Conservation (phyloP, 2,329 filamentous ascomycete genomes). For the Tolypocladium capitatum region DNA sequence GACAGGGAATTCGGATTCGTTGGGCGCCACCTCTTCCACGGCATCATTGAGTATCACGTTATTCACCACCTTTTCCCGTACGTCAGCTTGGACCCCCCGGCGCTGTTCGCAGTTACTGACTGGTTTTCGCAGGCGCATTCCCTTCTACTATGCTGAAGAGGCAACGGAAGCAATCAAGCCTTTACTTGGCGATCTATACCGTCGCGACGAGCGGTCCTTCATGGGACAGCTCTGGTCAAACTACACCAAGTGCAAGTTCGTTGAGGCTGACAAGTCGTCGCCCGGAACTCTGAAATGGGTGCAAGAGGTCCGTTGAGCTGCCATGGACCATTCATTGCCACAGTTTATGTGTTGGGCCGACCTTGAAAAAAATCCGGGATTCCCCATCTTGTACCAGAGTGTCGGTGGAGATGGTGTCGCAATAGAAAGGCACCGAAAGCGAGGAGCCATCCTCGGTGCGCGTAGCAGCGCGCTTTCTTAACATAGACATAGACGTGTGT, state of each 20-base stretch:
- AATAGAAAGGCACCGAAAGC: not conserved
- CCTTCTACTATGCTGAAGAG: not conserved
- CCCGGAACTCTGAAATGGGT: not conserved
- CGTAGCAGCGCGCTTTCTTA: not conserved
- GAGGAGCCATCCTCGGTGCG: not conserved
- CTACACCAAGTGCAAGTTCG: not conserved
- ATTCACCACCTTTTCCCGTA: conserved; percentile 15
- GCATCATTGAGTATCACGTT: conserved; percentile 52
- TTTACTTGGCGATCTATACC: not conserved
- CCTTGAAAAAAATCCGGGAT: not conserved
- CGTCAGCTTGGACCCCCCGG: not conserved
- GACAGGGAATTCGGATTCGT: conserved; percentile 54
- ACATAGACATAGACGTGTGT: not conserved
- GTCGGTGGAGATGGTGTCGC: not conserved
- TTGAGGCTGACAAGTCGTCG: not conserved
- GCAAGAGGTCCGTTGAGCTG: not conserved
- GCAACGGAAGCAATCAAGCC: not conserved
- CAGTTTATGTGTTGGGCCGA: not conserved
- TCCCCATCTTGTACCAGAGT: too few species aligned
- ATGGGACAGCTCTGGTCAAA: not conserved
- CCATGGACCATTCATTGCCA: not conserved
- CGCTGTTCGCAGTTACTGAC: not conserved
- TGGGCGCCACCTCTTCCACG: conserved; percentile 52
- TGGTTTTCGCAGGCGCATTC: not conserved
- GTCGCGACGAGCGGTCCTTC: not conserved